phyloP scores from a whole-genome alignment of 2,329 filamentous ascomycete species.

The Fusarium sp. region DNA sequence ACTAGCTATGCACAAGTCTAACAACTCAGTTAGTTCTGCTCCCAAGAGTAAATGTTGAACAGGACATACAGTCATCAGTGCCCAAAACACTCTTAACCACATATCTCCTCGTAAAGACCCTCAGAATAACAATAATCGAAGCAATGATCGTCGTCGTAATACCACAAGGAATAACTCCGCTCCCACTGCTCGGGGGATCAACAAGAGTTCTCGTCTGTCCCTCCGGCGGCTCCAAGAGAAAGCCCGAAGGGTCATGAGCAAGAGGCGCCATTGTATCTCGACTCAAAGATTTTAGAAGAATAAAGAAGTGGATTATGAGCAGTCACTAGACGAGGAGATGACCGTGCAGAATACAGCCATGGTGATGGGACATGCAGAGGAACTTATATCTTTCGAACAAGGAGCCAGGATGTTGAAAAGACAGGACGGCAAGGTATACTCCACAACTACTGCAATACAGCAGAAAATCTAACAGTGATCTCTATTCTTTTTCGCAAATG shows the following conservation, averaged over 20 bases:
- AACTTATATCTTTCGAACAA: constrained; percentile 26
- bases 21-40: not conserved
- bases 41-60: too few relatives aligned
- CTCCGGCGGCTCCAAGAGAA: constrained; percentile 39
- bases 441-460: constrained; percentile 3
- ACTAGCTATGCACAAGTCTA: constrained; percentile 39
- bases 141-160: constrained; percentile 37
- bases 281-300: not conserved
- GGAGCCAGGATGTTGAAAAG: constrained; percentile 8
- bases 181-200: constrained; percentile 35
- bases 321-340: constrained; percentile 16
- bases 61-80: constrained; percentile 41
- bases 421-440: not conserved
- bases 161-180: constrained; percentile 33
- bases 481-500: not conserved
- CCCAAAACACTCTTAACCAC: constrained; percentile 41
- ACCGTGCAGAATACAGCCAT: not conserved
- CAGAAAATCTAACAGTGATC: constrained; percentile 2
- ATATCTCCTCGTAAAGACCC: constrained; percentile 41
- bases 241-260: constrained; percentile 50
- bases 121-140: constrained; percentile 32
- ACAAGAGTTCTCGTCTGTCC: constrained; percentile 36
- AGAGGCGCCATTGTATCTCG: constrained; percentile 62
- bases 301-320: not conserved
- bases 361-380: constrained; percentile 10